phyloP scores from a whole-genome alignment of 1,284 basidiomycete species.

The Ustilago trichophora region DNA sequence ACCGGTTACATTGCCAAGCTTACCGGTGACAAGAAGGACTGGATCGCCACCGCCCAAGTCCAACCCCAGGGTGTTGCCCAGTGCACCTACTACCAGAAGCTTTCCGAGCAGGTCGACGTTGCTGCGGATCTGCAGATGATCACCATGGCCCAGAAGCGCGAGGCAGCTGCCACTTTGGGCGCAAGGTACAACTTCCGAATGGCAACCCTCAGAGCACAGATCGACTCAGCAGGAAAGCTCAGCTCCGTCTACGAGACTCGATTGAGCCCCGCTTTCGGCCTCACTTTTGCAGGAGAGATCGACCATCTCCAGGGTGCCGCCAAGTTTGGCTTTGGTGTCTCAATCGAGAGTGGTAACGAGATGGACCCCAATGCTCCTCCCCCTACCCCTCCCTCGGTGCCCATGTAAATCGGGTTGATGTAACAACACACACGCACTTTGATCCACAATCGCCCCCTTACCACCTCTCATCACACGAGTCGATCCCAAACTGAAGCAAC shows the following conservation, averaged over 20 bases:
- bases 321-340: conserved; percentile 93
- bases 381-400: conserved; percentile 60
- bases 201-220: conserved; percentile 72
- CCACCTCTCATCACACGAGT: conserved; percentile 10
- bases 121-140: conserved; percentile 90
- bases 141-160: conserved; percentile 73
- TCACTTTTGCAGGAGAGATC: conserved; percentile 94
- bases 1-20: conserved; percentile 88
- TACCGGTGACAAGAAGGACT: conserved; percentile 58
- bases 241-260: conserved; percentile 93
- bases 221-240: conserved; percentile 74
- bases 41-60: conserved; percentile 87
- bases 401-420: conserved; percentile 44
- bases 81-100: conserved; percentile 94
- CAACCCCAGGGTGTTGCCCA: conserved; percentile 84
- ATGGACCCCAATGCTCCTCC: conserved; percentile 62
- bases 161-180: conserved; percentile 89
- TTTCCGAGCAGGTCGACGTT: conserved; percentile 97
- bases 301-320: conserved; percentile 93
- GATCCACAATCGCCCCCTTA: background rate
- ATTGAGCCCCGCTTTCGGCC: conserved; percentile 92
- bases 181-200: conserved; percentile 96
- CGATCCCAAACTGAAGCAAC: background rate
- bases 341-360: conserved; percentile 77
- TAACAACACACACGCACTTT: background rate